Evolutionary conservation across 1,284 basidiomycete species (phyloP), one percentile per base, ranked within the genome.

Genomic region (Fomitopsis palustris): DNA sequence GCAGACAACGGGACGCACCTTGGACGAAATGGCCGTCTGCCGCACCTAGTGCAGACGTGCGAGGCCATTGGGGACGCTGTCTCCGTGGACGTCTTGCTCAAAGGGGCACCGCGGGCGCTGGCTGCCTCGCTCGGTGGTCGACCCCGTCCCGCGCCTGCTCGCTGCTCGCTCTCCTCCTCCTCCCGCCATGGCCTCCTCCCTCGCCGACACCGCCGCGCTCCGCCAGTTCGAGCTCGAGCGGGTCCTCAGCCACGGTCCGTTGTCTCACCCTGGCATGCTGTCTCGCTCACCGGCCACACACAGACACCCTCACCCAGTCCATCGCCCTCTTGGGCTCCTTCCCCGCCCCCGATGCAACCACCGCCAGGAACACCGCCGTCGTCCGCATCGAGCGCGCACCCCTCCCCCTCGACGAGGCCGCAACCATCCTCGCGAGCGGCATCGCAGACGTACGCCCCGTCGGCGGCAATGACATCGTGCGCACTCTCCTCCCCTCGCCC

Each of bases 311-410:
- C 35, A 56, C 54, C 17, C 54, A 56, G 38, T 25, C 58, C n/a
- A n/a, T 60, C 47, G 38, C 45, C 25, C 39, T 60, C 23, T 51
- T 60, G 16, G 59, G 59, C 29, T 53, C 49, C 19, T 54, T 60
- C 35, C 55, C 59, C 10, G 19, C 25, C 2, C 21, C 16, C 12
- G 55, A 42, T 17, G 25, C 27, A 21, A 8, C 35, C 25, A 37
- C 12, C 1, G 21, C 9, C 16, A 47, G 49, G 25, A 62, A 68
- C 4, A 75, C 74, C 2, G 81, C 85, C 0, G 86, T 91, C 56
- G 64, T 90, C 16, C 82, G 85, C 38, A 69, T 89, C 35, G 83
- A 87, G 65, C 83, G 83, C 65, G 83, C 82, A 0, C 75, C 81
- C 0, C 75, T 90, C 37, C 71, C 79, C 1, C 61, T 74, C 1